A percentile compares a stretch with the other conserved stretches of the same genome.
Evolutionary conservation across 768 basidiomycete species (phyloP).

Genomic region (Harrya chromipes): DNA sequence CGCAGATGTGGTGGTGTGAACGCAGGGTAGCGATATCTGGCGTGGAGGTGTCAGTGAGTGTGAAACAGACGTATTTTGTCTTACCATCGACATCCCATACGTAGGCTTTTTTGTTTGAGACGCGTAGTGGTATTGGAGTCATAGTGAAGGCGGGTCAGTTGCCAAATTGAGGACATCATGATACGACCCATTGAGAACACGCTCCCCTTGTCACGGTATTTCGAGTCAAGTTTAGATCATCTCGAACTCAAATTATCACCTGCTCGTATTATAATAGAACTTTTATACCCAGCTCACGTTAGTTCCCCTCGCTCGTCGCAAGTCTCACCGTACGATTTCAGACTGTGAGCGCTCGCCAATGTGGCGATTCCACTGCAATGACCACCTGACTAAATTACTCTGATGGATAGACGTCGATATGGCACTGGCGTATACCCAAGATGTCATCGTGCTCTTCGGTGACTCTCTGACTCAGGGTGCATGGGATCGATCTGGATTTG

Average conservation of each 20-base stretch:
- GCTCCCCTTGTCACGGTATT: too few relatives aligned
- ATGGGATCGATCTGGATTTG: constrained; percentile 62
- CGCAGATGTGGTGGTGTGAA: constrained; percentile 77
- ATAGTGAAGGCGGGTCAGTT: background rate
- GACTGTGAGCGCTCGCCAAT: background rate
- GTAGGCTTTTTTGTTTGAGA: constrained; percentile 77
- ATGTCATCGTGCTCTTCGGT: constrained; percentile 72
- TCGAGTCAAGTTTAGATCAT: too few relatives aligned
- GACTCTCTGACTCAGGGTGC: constrained; percentile 77
- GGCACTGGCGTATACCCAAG: constrained; percentile 52
- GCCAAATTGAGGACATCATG: too few relatives aligned
- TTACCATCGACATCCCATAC: constrained; percentile 88
- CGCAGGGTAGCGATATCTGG: constrained; percentile 81
- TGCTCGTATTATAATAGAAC: too few relatives aligned
- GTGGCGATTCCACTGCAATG: background rate
- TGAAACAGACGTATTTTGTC: constrained; percentile 4
- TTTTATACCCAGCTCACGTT: background rate
- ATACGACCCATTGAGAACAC: too few relatives aligned
- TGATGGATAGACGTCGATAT: constrained; percentile 32
- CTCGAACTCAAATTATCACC: too few relatives aligned
- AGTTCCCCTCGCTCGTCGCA: background rate
- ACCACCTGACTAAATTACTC: background rate
- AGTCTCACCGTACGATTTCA: background rate
- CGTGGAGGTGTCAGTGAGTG: constrained; percentile 4
- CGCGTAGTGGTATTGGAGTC: constrained; percentile 54